Conservation (phyloP, 192 early-diverging fungal genomes). For the Jimgerdemannia flammicorona region DNA sequence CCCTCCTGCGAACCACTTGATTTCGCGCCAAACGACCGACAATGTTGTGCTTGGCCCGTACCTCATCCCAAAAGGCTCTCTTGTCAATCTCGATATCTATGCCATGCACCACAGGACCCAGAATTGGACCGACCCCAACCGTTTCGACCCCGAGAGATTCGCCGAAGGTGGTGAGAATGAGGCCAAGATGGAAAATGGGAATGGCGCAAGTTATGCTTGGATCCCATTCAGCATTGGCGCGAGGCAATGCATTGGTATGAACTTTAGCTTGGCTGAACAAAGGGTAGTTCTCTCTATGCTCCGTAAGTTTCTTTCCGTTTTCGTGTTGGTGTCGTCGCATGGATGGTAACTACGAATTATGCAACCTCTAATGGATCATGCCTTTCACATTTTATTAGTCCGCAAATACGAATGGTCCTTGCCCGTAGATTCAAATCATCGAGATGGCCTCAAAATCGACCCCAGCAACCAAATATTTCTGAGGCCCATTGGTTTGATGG, state of each 20-base stretch:
- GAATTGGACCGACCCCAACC: slow-evolving; percentile 9
- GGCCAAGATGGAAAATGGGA: slow-evolving; percentile 23
- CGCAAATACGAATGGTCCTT: slow-evolving; percentile 13
- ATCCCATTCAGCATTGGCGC: slow-evolving; percentile 52
- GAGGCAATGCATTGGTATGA: slow-evolving; percentile 55
- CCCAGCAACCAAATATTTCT: background rate
- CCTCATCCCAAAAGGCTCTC: background rate
- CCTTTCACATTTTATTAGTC: background rate
- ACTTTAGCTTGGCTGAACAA: slow-evolving; percentile 57
- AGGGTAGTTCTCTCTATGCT: slow-evolving; percentile 47
- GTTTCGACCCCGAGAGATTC: slow-evolving; percentile 18
- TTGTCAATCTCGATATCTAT: slow-evolving; percentile 6
- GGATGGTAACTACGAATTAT: too few relatives aligned
- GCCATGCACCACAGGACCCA: slow-evolving; percentile 9
- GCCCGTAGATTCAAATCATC: slow-evolving; percentile 3
- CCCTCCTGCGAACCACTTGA: background rate
- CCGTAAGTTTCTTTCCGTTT: slow-evolving; percentile 12
- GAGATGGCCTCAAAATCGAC: background rate
- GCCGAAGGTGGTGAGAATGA: slow-evolving; percentile 11
- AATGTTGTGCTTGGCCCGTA: background rate
- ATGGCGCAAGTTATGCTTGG: slow-evolving; percentile 32
- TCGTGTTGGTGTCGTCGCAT: background rate
- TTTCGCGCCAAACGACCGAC: background rate
- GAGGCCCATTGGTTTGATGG: background rate
- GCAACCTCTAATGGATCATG: too few relatives aligned